A percentile compares a stretch with the other conserved stretches of the same genome.
phyloP scores from a whole-genome alignment of 2,329 filamentous ascomycete species.

The Microsporum audouinii region DNA sequence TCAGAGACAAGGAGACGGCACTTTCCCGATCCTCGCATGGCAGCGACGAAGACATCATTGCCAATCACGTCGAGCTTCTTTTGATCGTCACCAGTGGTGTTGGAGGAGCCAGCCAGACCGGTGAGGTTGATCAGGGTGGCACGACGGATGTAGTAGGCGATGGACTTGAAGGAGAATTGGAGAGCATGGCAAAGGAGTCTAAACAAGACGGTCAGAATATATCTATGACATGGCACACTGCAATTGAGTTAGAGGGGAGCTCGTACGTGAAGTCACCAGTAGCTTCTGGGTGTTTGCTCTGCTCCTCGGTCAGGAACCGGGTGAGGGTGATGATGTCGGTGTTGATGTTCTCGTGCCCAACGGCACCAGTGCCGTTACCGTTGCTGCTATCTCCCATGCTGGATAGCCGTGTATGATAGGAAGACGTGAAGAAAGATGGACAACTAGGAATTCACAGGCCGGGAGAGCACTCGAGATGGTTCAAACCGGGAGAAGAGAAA shows the following conservation, averaged over 20 bases:
- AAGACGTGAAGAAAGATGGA: not conserved
- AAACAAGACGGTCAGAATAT: conserved; percentile 4
- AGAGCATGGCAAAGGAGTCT: conserved; percentile 94
- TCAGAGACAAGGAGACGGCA: conserved; percentile 92
- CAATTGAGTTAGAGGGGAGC: not conserved
- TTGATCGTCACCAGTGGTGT: conserved; percentile 93
- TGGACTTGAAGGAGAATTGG: conserved; percentile 99
- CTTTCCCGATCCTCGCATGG: conserved; percentile 86
- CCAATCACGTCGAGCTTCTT: conserved; percentile 99
- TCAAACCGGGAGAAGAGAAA: not conserved
- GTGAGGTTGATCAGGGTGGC: conserved; percentile 91
- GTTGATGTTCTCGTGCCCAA: conserved; percentile 69
- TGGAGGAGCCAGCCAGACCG: conserved; percentile 85
- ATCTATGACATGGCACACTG: conserved; percentile 6
- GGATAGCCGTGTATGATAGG: conserved; percentile 5
- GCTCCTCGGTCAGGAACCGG: conserved; percentile 90
- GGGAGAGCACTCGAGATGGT: not conserved
- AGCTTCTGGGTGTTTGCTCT: conserved; percentile 82
- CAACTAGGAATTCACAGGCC: not conserved
- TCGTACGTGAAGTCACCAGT: conserved; percentile 96
- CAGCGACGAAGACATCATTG: conserved; percentile 92
- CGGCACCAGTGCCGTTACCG: conserved; percentile 41
- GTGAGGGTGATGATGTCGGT: conserved; percentile 93
- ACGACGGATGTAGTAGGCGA: conserved; percentile 97
- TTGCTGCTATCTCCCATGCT: conserved; percentile 30